A percentile compares a stretch with the other conserved stretches of the same genome.
Conservation (phyloP, 192 early-diverging fungal species). For the Backusella australiensis region DNA sequence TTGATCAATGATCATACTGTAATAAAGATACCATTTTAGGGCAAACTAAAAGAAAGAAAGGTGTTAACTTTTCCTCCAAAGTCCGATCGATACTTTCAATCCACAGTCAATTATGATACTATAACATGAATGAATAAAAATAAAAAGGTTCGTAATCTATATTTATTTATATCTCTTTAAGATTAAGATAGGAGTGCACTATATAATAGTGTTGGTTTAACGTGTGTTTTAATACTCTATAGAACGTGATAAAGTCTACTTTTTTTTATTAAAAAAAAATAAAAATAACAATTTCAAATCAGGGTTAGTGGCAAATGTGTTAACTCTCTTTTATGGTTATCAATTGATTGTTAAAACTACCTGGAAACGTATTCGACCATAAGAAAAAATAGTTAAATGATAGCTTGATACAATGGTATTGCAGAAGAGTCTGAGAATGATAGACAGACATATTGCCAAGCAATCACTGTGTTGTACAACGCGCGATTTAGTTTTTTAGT, state of each 20-base stretch:
- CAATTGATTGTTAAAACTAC: background rate
- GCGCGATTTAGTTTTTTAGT: background rate
- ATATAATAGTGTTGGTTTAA: background rate
- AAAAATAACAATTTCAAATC: background rate
- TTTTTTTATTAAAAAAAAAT: background rate
- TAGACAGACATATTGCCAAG: background rate
- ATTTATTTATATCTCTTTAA: constrained; percentile 5
- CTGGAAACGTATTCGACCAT: background rate
- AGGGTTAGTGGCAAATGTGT: background rate
- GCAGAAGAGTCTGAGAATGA: background rate
- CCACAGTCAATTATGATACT: background rate
- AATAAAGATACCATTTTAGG: background rate
- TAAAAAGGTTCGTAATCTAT: background rate
- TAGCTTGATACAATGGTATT: background rate
- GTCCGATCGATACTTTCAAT: background rate
- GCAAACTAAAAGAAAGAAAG: background rate
- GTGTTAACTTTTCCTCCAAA: background rate
- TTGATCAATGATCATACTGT: background rate
- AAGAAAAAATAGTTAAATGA: background rate
- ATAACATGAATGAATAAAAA: background rate
- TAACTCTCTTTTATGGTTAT: background rate
- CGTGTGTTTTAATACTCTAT: background rate
- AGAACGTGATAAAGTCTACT: background rate
- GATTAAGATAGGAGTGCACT: background rate
- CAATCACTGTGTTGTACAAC: background rate